These are phyloP conservation scores for Phytophthora sojae DNA, from an alignment of 352 stramenopile species.

Conservation along the genomic window DNA sequence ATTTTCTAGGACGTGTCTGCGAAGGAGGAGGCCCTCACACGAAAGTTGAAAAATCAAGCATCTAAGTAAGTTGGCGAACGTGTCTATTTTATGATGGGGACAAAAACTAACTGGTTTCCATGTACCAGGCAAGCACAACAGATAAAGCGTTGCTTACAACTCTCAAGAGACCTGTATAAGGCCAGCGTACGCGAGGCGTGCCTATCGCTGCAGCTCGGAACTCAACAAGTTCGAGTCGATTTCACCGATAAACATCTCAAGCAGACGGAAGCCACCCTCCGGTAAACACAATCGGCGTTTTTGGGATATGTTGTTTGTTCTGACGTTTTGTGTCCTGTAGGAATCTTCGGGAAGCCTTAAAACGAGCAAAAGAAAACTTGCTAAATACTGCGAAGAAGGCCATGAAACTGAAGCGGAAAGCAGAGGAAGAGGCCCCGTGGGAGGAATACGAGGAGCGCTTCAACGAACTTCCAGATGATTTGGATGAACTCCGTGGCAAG, in stretches of 20 bases:
- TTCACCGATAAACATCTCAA: constrained; percentile 70
- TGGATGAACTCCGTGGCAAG: constrained; percentile 75
- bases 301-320: neutral
- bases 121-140: constrained; percentile 67
- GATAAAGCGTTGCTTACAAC: constrained; percentile 63
- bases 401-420: constrained; percentile 71
- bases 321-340: constrained; percentile 17
- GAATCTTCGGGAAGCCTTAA: constrained; percentile 65
- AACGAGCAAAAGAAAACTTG: constrained; percentile 72
- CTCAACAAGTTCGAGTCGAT: constrained; percentile 75
- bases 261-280: constrained; percentile 57
- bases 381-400: constrained; percentile 65
- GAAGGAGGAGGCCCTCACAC: constrained; percentile 77
- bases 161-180: constrained; percentile 61
- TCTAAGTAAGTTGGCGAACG: constrained; percentile 51
- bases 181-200: constrained; percentile 61
- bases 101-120: constrained; percentile 12
- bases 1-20: constrained; percentile 69
- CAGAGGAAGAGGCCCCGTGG: constrained; percentile 74
- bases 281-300: constrained; percentile 27
- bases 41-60: constrained; percentile 77
- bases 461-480: constrained; percentile 66
- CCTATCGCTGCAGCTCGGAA: constrained; percentile 61
- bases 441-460: constrained; percentile 74
- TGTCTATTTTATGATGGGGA: neutral